phyloP scores from a whole-genome alignment of 345 rosid species.

The Microcos paniculata region DNA sequence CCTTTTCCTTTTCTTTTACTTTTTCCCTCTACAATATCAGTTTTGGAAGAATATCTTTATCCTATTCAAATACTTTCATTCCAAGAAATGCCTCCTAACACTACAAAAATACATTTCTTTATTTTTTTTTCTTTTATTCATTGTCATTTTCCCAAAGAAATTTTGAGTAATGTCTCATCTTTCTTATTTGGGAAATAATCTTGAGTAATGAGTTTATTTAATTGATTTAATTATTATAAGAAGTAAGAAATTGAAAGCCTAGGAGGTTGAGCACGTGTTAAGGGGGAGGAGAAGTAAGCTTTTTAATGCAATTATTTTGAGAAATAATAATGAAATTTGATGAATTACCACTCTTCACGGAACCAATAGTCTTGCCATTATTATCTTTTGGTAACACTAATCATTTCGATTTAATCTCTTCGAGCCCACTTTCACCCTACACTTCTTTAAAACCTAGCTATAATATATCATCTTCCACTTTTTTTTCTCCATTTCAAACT shows the following conservation, averaged over 20 bases:
- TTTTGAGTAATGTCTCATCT: no score
- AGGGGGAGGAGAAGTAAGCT: background rate
- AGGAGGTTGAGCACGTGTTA: background rate
- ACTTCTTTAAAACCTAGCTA: background rate
- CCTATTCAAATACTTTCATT: background rate
- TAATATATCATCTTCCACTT: background rate
- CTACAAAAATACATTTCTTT: background rate
- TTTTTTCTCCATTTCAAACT: background rate
- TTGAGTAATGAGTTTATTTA: no score
- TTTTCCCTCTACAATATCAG: background rate
- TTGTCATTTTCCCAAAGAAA: background rate
- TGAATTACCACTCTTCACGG: slow-evolving; percentile 23
- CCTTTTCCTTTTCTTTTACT: background rate
- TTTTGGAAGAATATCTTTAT: background rate
- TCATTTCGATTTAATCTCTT: slow-evolving; percentile 19
- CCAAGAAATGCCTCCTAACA: background rate
- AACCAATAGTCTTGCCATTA: background rate
- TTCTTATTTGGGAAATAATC: no score
- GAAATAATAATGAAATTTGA: no score
- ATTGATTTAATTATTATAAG: no score
- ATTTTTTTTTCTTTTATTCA: background rate
- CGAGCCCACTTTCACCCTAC: slow-evolving; percentile 14
- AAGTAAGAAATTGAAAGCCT: background rate
- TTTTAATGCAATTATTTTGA: background rate
- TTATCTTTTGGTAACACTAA: slow-evolving; percentile 12